These are phyloP conservation scores for Cordyceps fumosorosea DNA, from an alignment of 2,329 filamentous ascomycete species.

Conservation along the genomic window DNA sequence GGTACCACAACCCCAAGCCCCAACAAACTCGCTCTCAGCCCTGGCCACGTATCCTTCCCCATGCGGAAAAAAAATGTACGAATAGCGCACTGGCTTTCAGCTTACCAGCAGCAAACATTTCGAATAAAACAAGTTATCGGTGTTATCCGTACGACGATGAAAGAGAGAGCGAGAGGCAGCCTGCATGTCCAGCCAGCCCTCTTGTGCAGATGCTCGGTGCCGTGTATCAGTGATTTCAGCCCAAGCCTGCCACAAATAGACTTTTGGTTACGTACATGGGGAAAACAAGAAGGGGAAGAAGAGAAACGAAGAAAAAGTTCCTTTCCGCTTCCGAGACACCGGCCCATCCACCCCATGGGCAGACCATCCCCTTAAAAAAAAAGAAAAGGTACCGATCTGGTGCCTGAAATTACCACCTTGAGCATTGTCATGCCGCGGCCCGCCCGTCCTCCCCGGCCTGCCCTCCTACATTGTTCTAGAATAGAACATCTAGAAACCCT, in stretches of 20 bases:
- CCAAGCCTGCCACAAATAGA: not conserved
- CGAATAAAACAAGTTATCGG: not conserved
- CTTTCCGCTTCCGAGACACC: not conserved
- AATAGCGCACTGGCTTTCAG: not conserved
- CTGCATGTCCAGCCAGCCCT: not conserved
- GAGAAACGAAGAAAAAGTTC: not conserved
- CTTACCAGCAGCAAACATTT: not conserved
- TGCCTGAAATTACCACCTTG: constrained; percentile 1
- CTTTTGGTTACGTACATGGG: not conserved
- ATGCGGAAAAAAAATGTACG: not conserved
- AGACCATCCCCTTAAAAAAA: not conserved
- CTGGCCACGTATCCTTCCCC: not conserved
- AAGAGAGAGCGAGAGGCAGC: not conserved
- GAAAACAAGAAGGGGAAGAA: not conserved
- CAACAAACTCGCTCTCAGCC: not conserved
- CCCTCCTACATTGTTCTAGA: not conserved
- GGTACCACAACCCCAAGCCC: not conserved
- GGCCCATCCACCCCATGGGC: not conserved
- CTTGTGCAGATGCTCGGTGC: not conserved
- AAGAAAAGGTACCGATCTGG: constrained; percentile 1
- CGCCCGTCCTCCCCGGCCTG: not conserved
- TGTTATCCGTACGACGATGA: not conserved
- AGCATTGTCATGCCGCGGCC: not conserved
- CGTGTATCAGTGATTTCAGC: not conserved
- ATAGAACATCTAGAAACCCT: not conserved